Conservation (phyloP, 148 eudicot species). For the Nepenthes mirabilis region DNA sequence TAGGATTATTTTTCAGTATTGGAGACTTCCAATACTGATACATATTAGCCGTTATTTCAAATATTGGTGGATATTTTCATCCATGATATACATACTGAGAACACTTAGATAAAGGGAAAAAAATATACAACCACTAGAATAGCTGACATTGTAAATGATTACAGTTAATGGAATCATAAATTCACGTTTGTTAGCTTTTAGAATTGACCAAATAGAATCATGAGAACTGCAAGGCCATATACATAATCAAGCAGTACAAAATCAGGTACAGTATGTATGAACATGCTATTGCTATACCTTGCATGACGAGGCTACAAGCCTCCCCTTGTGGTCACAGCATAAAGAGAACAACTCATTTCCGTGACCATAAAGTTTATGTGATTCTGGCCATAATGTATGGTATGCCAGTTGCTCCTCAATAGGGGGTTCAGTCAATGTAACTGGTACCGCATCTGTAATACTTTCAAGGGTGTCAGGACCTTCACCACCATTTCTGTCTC, state of each 20-base stretch:
- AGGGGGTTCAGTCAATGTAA: slow-evolving; percentile 79
- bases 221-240: too few species aligned
- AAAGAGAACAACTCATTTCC: slow-evolving; percentile 88
- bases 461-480: slow-evolving; percentile 76
- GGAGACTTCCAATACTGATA: too few species aligned
- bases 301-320: slow-evolving; percentile 88
- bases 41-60: too few species aligned
- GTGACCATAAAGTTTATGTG: slow-evolving; percentile 94
- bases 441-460: slow-evolving; percentile 89
- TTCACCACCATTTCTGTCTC: slow-evolving; percentile 42
- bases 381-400: slow-evolving; percentile 95
- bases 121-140: too few species aligned
- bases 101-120: too few species aligned
- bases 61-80: too few species aligned
- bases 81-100: too few species aligned
- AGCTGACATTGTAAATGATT: too few species aligned
- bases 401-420: slow-evolving; percentile 92
- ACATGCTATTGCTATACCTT: slow-evolving; percentile 44
- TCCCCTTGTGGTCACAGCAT: slow-evolving; percentile 74
- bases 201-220: background rate
- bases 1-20: too few species aligned
- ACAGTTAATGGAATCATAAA: background rate
- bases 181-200: background rate
- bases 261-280: background rate
- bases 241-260: background rate